Base-by-base conservation (phyloP, 2,329 filamentous ascomycete species). In the Claviceps maximensis region DNA sequence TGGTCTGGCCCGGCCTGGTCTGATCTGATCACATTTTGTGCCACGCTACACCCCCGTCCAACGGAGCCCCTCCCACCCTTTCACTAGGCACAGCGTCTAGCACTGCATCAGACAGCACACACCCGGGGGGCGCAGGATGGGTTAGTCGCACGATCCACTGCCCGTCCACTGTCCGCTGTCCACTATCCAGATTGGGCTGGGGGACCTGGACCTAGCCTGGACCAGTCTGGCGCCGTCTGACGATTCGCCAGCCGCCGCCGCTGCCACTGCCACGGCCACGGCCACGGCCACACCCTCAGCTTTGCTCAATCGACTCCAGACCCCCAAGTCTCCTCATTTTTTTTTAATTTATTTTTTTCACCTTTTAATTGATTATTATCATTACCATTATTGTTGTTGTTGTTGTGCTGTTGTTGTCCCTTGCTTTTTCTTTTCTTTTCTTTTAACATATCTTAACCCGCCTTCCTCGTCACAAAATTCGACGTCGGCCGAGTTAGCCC, bases 31-130 rank as follows among this genome's bases (percentile, higher is more conserved):
- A 48, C 52, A 40, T 53, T 36, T 44, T 40, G 54, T 55, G 52
- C 54, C 54, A 55, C 52, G 54, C 54, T 55, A 53, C 49, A 52
- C 54, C 52, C 52, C 51, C 49, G 52, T 53, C 47, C 47, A 40
- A 47, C 46, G 47, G 27, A 29, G 42, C 25, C 47, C 48, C 12
- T 33, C 36, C 21, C 36, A 17, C 19, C n/a, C 36, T n/a, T n/a
- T 4, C 17, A 36, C 21, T 42, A 29, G 15, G 21, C n/a, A 19
- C 19, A n/a, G 36, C 31, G 17, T 15, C 33, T 13, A 17, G 33
- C 12, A 38, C 33, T 13, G 17, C 12, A 38, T 13, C 33, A 38
- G 33, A 38, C 33, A 38, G 33, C 33, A 38, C 33, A 38, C 33
- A 17, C 33, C 33, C 13, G 33, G 33, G 33, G 13, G 3, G 15